Conservation (phyloP, 2,329 filamentous ascomycete genomes). For the Fusarium avenaceum region DNA sequence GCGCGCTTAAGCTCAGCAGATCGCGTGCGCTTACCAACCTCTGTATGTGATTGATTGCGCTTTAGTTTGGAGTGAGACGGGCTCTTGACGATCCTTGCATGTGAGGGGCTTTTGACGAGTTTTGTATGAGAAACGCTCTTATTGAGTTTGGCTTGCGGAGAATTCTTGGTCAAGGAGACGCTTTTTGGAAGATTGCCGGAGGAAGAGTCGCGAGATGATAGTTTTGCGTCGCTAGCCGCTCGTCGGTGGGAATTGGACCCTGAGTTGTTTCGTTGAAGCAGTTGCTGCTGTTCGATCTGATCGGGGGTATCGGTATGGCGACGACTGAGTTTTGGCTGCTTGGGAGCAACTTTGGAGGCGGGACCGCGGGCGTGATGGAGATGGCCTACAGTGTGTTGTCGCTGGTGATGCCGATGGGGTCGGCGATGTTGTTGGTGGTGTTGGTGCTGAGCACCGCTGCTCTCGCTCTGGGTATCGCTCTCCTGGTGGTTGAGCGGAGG, state of each 20-base stretch:
- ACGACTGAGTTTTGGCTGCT: slow-evolving; percentile 62
- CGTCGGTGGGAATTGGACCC: slow-evolving; percentile 60
- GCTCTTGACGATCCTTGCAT: slow-evolving; percentile 66
- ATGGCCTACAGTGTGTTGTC: slow-evolving; percentile 55
- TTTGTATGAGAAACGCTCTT: slow-evolving; percentile 63
- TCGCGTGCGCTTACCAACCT: slow-evolving; percentile 66
- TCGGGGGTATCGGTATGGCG: slow-evolving; percentile 58
- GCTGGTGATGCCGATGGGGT: slow-evolving; percentile 52
- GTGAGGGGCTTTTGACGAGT: slow-evolving; percentile 50
- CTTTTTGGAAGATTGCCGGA: slow-evolving; percentile 66
- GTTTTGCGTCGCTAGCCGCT: slow-evolving; percentile 64
- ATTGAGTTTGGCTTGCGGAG: slow-evolving; percentile 65
- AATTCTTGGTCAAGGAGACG: slow-evolving; percentile 67
- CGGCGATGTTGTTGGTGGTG: slow-evolving; percentile 51
- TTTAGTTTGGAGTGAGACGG: slow-evolving; percentile 64
- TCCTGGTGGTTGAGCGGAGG: slow-evolving; percentile 57
- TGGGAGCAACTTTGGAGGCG: slow-evolving; percentile 64
- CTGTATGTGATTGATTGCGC: slow-evolving; percentile 44
- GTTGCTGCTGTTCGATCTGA: slow-evolving; percentile 49
- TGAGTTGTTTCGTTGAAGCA: slow-evolving; percentile 32
- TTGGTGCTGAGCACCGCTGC: slow-evolving; percentile 50
- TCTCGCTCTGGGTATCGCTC: slow-evolving; percentile 54
- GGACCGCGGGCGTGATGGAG: slow-evolving; percentile 66
- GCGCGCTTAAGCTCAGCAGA: slow-evolving; percentile 68
- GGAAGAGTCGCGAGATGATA: slow-evolving; percentile 60